Evolutionary conservation across 139 green algal genomes (phyloP), one percentile per base, ranked within the genome.

Genomic region (Chlorella sp.): DNA sequence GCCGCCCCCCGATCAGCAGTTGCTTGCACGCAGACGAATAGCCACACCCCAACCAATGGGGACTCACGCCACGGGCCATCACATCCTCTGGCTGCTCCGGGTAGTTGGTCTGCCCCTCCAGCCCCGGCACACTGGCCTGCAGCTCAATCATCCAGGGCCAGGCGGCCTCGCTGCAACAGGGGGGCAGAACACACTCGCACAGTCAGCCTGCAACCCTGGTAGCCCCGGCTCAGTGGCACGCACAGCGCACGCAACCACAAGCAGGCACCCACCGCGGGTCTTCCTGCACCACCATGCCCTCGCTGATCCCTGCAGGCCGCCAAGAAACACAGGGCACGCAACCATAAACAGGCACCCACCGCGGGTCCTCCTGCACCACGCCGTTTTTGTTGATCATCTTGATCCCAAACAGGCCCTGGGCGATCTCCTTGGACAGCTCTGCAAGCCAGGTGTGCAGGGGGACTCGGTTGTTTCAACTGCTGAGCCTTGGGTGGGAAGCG

Each of bases 331-430:
- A 28, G 26, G 26, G 2, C 64, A 5, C 3, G 26, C 30, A 6
- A 28, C 4, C 67, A 74, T 0, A 44, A 1, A 4, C 2, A 30
- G 30, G 4, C 17, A 13, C 73, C 2, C 56, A 82, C 76, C 76
- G 36, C 6, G 76, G 76, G 41, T 82, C 76, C 56, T 73, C 56
- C 54, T 56, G 51, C 76, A 82, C 76, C 2, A 40, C 38, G 36
- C 76, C 76, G 7, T 43, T 40, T 26, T 67, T 60, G 40, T 82
- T 60, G 36, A 82, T 82, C 76, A 82, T 82, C 38, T 43, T 36
- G 48, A 82, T 72, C 6, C 36, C 40, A 14, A 30, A 40, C 76
- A 82, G 26, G 54, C n/a, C 76, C 19, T 32, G 22, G 3, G 56
- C 38, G 32, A 82, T 54, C 76, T 82, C 69, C 26, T 44, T 48